Evolutionary conservation across 1,139 yeast genomes (phyloP).

Genomic region (Geotrichum histeridarum): DNA sequence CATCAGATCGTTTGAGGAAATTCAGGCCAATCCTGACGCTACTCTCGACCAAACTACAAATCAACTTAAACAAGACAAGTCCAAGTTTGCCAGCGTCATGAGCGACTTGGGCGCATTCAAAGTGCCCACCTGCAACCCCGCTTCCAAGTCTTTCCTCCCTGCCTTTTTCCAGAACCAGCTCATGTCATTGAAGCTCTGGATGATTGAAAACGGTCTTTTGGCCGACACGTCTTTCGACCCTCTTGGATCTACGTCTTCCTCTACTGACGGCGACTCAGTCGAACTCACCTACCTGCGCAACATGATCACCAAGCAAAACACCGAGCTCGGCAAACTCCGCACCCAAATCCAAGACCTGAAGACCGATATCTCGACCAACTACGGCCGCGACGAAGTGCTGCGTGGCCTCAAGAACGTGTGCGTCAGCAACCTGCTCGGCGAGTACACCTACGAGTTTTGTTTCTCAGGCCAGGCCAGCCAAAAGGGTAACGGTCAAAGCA

Average conservation of each 20-base stretch:
- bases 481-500: conserved; percentile 43
- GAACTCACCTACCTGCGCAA: conserved; percentile 25
- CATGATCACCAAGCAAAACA: conserved; percentile 29
- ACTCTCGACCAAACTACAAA: background rate
- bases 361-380: conserved; percentile 29
- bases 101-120: background rate
- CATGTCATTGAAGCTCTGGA: conserved; percentile 22
- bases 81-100: background rate
- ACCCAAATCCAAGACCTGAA: conserved; percentile 25
- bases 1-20: conserved; percentile 51
- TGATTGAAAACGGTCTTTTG: conserved; percentile 28
- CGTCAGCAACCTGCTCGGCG: conserved; percentile 53
- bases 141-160: background rate
- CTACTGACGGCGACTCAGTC: conserved; percentile 13
- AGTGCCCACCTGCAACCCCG: background rate
- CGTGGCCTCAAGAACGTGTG: conserved; percentile 53
- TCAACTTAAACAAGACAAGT: background rate
- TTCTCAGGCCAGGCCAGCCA: conserved; percentile 57
- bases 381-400: conserved; percentile 62
- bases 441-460: conserved; percentile 63
- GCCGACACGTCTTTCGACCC: conserved; percentile 19
- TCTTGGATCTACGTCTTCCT: conserved; percentile 1
- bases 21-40: conserved; percentile 20
- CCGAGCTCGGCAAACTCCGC: conserved; percentile 27
- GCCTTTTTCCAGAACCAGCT: conserved; percentile 2